phyloP scores from a whole-genome alignment of 768 basidiomycete genomes.

The Infundibulicybe gibba region DNA sequence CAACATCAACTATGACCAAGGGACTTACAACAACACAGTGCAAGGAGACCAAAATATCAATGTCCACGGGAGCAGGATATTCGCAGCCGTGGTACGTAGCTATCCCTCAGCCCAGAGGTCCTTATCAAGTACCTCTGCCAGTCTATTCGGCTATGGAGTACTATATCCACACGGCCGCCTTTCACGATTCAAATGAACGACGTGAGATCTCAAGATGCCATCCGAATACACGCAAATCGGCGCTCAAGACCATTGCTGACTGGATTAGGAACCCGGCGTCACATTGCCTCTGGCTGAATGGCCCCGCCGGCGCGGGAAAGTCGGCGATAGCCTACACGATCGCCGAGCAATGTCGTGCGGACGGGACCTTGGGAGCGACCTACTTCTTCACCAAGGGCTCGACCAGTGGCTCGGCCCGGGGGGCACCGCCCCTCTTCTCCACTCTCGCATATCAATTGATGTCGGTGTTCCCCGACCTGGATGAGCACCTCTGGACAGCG shows the following conservation, averaged over 20 bases:
- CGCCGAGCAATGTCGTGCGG: slow-evolving; percentile 2
- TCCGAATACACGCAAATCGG: too few relatives aligned
- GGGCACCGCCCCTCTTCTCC: slow-evolving; percentile 1
- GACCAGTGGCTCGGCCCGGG: slow-evolving; percentile 1
- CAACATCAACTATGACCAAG: too few relatives aligned
- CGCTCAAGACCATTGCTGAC: slow-evolving; percentile 2
- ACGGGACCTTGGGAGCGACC: slow-evolving; percentile 5
- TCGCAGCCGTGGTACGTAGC: too few relatives aligned
- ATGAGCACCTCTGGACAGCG: slow-evolving; percentile 2
- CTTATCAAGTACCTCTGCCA: too few relatives aligned
- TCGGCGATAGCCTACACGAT: slow-evolving; percentile 10
- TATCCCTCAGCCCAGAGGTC: too few relatives aligned
- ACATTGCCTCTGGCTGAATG: slow-evolving; percentile 8
- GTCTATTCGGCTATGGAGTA: too few relatives aligned
- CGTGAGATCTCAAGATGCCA: too few relatives aligned
- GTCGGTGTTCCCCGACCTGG: slow-evolving; percentile 1
- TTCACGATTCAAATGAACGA: too few relatives aligned
- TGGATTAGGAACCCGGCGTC: slow-evolving; percentile 5
- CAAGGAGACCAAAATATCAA: too few relatives aligned
- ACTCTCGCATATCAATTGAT: slow-evolving; percentile 8
- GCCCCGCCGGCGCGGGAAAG: slow-evolving; percentile 10
- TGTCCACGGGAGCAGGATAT: too few relatives aligned
- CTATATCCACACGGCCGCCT: too few relatives aligned
- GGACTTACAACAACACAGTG: too few relatives aligned
- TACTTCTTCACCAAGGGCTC: slow-evolving; percentile 10